Percentiles rank a stretch among this genome's conserved stretches.
Evolutionary conservation across 2,329 filamentous ascomycete species (phyloP).

Genomic region (Byssochlamys sp.): DNA sequence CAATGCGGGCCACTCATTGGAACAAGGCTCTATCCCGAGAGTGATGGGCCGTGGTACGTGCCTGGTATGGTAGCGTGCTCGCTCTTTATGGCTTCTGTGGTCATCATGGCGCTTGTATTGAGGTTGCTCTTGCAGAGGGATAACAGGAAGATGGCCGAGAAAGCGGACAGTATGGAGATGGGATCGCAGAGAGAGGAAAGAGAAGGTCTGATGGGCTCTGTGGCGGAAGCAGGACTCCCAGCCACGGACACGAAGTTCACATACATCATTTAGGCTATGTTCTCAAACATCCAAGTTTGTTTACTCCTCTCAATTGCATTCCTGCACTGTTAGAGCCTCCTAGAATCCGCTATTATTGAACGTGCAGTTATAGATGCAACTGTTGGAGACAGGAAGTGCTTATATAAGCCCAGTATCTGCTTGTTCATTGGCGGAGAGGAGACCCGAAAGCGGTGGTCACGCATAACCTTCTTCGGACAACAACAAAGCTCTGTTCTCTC

Average conservation of each 20-base stretch:
- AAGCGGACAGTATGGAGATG: constrained; percentile 8
- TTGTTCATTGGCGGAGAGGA: neutral
- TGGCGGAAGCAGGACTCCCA: neutral
- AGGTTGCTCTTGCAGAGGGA: constrained; percentile 44
- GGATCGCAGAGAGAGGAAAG: constrained; percentile 7
- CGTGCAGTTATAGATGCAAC: neutral
- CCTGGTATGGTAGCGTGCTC: constrained; percentile 56
- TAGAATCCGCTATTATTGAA: neutral
- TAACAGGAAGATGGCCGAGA: constrained; percentile 38
- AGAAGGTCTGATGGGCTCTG: constrained; percentile 5
- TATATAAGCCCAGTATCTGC: neutral
- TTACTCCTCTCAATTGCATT: neutral
- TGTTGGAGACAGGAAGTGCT: no score
- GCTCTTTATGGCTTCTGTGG: constrained; percentile 53
- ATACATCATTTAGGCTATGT: neutral
- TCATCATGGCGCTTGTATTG: constrained; percentile 45
- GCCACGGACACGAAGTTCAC: neutral
- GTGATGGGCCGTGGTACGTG: constrained; percentile 53
- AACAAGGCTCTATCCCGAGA: constrained; percentile 52
- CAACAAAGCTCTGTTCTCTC: neutral
- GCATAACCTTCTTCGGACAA: neutral
- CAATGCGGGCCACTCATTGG: constrained; percentile 69
- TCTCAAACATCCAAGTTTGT: neutral
- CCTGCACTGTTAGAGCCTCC: neutral
- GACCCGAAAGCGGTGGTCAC: neutral